phyloP scores from a whole-genome alignment of 805 yeast genomes.

The Wickerhamomyces queroliae region DNA sequence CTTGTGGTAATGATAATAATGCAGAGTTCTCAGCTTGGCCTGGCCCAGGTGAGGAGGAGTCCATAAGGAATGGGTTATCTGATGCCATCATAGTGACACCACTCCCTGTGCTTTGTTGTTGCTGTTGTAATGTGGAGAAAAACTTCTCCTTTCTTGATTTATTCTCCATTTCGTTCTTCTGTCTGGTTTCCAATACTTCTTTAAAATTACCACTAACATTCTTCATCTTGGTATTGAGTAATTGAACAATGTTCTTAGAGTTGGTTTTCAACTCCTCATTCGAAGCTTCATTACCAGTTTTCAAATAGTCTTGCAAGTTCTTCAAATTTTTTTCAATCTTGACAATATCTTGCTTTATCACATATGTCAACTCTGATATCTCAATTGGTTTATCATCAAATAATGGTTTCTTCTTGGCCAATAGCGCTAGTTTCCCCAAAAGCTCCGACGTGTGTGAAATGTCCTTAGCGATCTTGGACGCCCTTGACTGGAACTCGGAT shows the following conservation, averaged over 20 bases:
- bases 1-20: slow-evolving; percentile 74
- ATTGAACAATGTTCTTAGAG: slow-evolving; percentile 79
- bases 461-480: slow-evolving; percentile 82
- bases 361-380: slow-evolving; percentile 80
- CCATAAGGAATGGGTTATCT: slow-evolving; percentile 33
- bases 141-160: slow-evolving; percentile 82
- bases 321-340: slow-evolving; percentile 69
- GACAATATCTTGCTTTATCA: slow-evolving; percentile 78
- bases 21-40: slow-evolving; percentile 18
- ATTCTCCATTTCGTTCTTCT: slow-evolving; percentile 73
- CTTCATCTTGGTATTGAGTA: slow-evolving; percentile 84
- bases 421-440: slow-evolving; percentile 67
- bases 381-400: slow-evolving; percentile 94
- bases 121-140: slow-evolving; percentile 37
- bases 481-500: slow-evolving; percentile 58
- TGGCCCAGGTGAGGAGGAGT: slow-evolving; percentile 13
- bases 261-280: slow-evolving; percentile 59
- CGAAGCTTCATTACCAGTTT: slow-evolving; percentile 29
- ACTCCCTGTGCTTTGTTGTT: slow-evolving; percentile 23
- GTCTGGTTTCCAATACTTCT: slow-evolving; percentile 82
- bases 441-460: slow-evolving; percentile 81
- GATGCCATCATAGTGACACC: slow-evolving; percentile 17
- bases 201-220: slow-evolving; percentile 91
- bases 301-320: slow-evolving; percentile 49
- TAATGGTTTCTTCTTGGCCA: slow-evolving; percentile 86